These are phyloP conservation scores for Leccinellum rugosiceps DNA, from an alignment of 768 basidiomycete species.

Conservation along the genomic window DNA sequence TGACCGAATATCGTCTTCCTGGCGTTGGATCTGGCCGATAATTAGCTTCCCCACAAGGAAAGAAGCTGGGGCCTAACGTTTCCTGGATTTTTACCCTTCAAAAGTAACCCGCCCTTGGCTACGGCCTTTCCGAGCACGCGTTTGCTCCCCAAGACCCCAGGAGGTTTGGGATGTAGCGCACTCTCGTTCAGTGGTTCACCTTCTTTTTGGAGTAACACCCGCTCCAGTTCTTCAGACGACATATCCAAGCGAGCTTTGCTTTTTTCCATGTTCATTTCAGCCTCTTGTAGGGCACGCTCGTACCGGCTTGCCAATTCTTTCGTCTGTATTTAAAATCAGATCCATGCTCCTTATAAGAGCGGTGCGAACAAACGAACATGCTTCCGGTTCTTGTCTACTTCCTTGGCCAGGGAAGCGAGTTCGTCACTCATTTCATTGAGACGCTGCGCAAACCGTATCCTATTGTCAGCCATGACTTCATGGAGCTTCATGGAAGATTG, in stretches of 20 bases:
- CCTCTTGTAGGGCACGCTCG: conserved; percentile 85
- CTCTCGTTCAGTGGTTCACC: conserved; percentile 90
- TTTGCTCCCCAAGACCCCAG: conserved; percentile 63
- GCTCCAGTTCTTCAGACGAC: conserved; percentile 91
- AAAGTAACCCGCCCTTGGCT: conserved; percentile 80
- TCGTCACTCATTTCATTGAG: conserved; percentile 99
- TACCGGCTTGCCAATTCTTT: conserved; percentile 89
- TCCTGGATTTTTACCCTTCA: conserved; percentile 91
- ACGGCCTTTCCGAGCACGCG: conserved; percentile 88
- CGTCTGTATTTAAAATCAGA: conserved; percentile 48
- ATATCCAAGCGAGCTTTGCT: conserved; percentile 82
- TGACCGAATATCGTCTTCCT: conserved; percentile 90
- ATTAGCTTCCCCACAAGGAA: conserved; percentile 5
- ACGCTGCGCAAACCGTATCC: conserved; percentile 78
- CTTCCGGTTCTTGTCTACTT: conserved; percentile 94
- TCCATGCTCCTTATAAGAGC: neutral
- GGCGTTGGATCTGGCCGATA: conserved; percentile 66
- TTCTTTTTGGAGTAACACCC: conserved; percentile 89
- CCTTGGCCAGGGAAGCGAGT: conserved; percentile 74
- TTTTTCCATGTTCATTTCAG: conserved; percentile 84
- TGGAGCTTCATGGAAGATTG: conserved; percentile 84
- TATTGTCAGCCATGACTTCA: conserved; percentile 86
- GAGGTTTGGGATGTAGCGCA: conserved; percentile 58
- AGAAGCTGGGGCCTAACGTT: conserved; percentile 47
- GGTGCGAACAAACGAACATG: conserved; percentile 44